These are phyloP conservation scores for Mallotus nudiflorus DNA, from an alignment of 345 rosid species.

Conservation along the genomic window DNA sequence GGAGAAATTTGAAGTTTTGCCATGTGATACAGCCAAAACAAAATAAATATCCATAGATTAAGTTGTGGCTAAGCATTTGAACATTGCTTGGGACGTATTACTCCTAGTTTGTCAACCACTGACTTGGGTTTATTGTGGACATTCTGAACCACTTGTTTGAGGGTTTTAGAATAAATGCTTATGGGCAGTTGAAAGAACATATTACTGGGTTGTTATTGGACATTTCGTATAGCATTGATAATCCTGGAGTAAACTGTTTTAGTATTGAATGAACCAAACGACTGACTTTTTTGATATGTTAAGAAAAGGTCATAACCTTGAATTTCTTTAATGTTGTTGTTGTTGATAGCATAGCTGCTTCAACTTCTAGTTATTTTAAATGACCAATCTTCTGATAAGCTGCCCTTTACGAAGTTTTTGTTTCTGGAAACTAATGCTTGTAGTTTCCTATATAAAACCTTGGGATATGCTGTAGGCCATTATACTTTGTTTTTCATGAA, in stretches of 20 bases:
- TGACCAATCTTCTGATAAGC: too few relatives aligned
- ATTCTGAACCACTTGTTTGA: background rate
- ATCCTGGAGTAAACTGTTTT: background rate
- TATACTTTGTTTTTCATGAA: background rate
- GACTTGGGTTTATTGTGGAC: background rate
- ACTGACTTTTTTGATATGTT: background rate
- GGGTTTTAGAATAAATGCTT: background rate
- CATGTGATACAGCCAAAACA: slow-evolving; percentile 11
- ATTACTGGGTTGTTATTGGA: background rate
- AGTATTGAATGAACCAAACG: background rate
- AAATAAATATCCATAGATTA: background rate
- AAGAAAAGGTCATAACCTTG: background rate
- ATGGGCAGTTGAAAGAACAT: background rate
- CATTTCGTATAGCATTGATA: background rate
- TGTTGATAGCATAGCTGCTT: too few relatives aligned
- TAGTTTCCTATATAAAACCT: too few relatives aligned
- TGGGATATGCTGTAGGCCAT: too few relatives aligned
- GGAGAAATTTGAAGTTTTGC: background rate
- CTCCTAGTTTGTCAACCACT: background rate
- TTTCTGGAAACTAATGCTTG: too few relatives aligned
- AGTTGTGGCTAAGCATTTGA: slow-evolving; percentile 5
- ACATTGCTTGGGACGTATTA: background rate
- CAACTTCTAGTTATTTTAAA: too few relatives aligned
- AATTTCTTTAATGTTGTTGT: background rate
- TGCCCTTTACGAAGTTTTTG: too few relatives aligned